Conservation (phyloP, 257 asterid genomes). For the Solanum appendiculatum region DNA sequence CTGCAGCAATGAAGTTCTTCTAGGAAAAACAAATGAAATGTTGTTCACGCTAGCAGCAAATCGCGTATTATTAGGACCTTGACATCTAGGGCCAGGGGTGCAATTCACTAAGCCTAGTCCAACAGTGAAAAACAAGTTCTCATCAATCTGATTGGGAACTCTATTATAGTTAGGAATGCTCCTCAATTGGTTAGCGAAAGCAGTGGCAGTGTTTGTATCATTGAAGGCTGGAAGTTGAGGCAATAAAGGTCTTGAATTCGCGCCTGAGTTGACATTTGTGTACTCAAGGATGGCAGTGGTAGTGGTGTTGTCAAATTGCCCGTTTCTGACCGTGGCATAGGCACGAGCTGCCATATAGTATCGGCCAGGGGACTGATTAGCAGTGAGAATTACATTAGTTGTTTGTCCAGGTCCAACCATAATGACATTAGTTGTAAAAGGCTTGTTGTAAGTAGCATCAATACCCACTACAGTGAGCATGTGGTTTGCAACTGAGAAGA, state of each 20-base stretch:
- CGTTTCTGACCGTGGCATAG: conserved; percentile 34
- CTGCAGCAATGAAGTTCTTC: conserved; percentile 32
- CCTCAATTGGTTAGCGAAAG: conserved; percentile 28
- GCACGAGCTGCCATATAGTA: conserved; percentile 56
- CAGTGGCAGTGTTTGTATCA: conserved; percentile 34
- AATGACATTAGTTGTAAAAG: conserved; percentile 37
- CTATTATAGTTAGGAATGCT: conserved; percentile 14
- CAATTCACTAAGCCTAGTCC: conserved; percentile 52
- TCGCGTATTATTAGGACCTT: conserved; percentile 53
- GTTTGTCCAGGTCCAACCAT: conserved; percentile 76
- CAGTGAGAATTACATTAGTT: conserved; percentile 45
- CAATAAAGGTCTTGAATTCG: conserved; percentile 11
- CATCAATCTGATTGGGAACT: conserved; percentile 32
- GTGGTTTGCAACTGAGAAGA: conserved; percentile 57
- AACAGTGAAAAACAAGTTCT: conserved; percentile 33
- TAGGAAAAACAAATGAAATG: conserved; percentile 39
- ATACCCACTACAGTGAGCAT: conserved; percentile 46
- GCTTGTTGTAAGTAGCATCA: conserved; percentile 48
- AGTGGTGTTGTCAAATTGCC: conserved; percentile 56
- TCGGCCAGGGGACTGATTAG: conserved; percentile 36
- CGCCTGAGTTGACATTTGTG: conserved; percentile 4
- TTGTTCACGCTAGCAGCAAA: conserved; percentile 60
- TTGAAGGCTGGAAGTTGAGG: conserved; percentile 54
- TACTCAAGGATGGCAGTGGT: conserved; percentile 56
- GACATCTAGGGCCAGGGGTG: conserved; percentile 49